These are phyloP conservation scores for Colletotrichum sp. DNA, from an alignment of 2,329 filamentous ascomycete genomes.

Conservation along the genomic window DNA sequence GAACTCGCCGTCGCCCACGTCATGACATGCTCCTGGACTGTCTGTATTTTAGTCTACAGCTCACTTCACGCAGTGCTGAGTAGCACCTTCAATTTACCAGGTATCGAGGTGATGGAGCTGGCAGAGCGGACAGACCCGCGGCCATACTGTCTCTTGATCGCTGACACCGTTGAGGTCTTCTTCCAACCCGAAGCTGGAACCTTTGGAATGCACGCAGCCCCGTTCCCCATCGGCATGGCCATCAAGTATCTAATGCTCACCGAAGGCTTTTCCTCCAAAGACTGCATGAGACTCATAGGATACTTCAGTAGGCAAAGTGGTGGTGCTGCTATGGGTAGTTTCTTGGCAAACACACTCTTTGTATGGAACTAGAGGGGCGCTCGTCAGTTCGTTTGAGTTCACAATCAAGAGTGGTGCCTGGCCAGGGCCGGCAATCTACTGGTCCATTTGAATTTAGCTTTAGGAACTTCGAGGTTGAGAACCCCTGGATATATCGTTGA, in stretches of 20 bases:
- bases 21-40: slow-evolving; percentile 4
- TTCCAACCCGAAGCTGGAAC: neutral
- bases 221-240: slow-evolving; percentile 12
- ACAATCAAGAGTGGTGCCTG: neutral
- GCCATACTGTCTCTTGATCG: slow-evolving; percentile 10
- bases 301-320: neutral
- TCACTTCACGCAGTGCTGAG: neutral
- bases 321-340: neutral
- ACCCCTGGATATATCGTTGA: neutral
- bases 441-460: neutral
- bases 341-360: neutral
- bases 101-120: neutral
- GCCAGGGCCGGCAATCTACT: neutral
- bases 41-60: slow-evolving; percentile 8
- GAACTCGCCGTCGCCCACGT: slow-evolving; percentile 3
- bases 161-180: slow-evolving; percentile 10
- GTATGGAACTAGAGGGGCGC: neutral
- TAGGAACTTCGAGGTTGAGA: neutral
- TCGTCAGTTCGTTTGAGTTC: neutral
- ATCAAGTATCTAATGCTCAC: slow-evolving; percentile 8
- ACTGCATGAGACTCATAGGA: neutral
- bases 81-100: too few relatives aligned
- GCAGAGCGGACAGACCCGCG: neutral
- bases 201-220: neutral
- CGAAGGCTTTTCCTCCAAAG: neutral